Evolutionary conservation across 1,139 yeast species (phyloP), one percentile per base, ranked within the genome.

Genomic region (Yamadazyma aaseri): DNA sequence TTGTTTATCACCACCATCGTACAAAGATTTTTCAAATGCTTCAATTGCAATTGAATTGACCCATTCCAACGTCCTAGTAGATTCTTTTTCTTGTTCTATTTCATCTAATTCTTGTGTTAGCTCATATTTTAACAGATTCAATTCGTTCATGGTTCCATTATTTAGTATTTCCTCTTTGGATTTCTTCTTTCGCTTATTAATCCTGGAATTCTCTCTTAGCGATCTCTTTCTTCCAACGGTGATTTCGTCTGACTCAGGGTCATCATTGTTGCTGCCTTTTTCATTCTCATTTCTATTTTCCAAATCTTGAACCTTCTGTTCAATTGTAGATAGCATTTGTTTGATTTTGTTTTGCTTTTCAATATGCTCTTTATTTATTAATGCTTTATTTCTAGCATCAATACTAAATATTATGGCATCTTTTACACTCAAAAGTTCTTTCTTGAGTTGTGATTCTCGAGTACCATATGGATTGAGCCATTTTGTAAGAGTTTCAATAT

Each of bases 391-490:
- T 44, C 96, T 73, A 1, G 86, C 76, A 12, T 60, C 64, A 53
- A 86, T 75, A 49, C 89, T 75, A 9, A 70, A 63, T 14, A 58
- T 52, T 12, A 90, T 72, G 13, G 74, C 71, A 8, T 75, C 81
- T 44, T 76, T 73, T 6, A 79, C 69, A 4, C 62, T 60, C 7
- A 57, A 45, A 33, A 89, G 58, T 50, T 86, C 96, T 43, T 81
- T 81, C 24, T 75, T 61, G 29, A 92, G 67, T 26, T 64, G 69
- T 7, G 79, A 69, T 53, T 92, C 98, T 29, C 96, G 68, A 34
- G 64, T 65, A 3, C 97, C 97, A 71, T 81, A 76, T 6, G 78
- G 81, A 49, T 83, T 80, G 35, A 90, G 66, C 87, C 95, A 85
- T 9, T 60, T 53, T 6, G 81, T 44, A 20, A 92, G 56, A n/a